These are phyloP conservation scores for Albatrellus sp. DNA, from an alignment of 1,284 basidiomycete genomes.

Conservation along the genomic window DNA sequence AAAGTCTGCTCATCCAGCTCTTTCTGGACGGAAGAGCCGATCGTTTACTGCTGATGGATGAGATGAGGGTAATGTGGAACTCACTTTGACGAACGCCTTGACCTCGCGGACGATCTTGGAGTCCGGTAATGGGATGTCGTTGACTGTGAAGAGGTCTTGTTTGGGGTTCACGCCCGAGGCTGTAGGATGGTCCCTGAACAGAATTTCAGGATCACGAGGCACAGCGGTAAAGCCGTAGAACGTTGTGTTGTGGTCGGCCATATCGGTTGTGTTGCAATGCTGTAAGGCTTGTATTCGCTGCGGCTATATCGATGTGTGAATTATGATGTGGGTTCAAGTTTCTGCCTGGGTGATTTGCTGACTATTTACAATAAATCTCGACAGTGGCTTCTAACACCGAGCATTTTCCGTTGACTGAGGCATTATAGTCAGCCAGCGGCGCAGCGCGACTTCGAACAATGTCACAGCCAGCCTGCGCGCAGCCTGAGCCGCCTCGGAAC, in stretches of 20 bases:
- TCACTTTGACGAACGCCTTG: constrained; percentile 28
- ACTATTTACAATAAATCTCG: too few relatives aligned
- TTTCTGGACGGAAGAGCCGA: constrained; percentile 17
- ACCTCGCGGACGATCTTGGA: constrained; percentile 28
- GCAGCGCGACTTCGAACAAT: too few relatives aligned
- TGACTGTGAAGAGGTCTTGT: constrained; percentile 28
- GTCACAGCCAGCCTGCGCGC: too few relatives aligned
- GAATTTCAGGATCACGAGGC: constrained; percentile 33
- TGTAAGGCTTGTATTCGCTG: not conserved
- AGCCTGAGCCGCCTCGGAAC: too few relatives aligned
- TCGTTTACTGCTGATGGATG: too few relatives aligned
- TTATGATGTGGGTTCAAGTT: not conserved
- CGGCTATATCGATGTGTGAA: not conserved
- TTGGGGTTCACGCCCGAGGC: constrained; percentile 32
- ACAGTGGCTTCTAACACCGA: not conserved
- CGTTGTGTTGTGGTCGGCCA: constrained; percentile 1
- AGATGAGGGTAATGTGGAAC: constrained; percentile 3
- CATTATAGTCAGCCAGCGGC: not conserved
- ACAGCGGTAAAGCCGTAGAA: constrained; percentile 40
- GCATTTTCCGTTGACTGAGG: not conserved
- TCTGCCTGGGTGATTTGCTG: not conserved
- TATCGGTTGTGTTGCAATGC: not conserved
- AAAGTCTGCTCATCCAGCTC: constrained; percentile 36
- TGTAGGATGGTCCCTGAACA: constrained; percentile 36
- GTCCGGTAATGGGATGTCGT: constrained; percentile 32